Percentiles rank a stretch among this genome's conserved stretches.
These are phyloP conservation scores for Dimargaris xerosporica DNA, from an alignment of 192 early-diverging fungal species.

Conservation along the genomic window DNA sequence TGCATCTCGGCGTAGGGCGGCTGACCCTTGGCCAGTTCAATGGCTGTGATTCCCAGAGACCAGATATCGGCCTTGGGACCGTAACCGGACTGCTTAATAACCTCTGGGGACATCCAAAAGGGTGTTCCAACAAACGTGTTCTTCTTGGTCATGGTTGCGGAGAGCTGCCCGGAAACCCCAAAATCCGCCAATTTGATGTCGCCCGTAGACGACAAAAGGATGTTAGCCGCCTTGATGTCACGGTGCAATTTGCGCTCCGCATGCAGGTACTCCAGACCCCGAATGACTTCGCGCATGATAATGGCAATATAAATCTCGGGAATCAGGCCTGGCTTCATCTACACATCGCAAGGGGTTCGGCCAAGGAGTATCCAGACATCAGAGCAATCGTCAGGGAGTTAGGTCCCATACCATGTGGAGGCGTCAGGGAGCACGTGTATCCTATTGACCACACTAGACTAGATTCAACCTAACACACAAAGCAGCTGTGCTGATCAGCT, in stretches of 20 bases:
- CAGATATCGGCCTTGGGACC: conserved; percentile 96
- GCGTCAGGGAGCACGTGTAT: too few species aligned
- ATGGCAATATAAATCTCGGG: conserved; percentile 85
- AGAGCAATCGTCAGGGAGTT: too few species aligned
- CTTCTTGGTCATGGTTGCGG: conserved; percentile 81
- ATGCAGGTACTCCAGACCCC: conserved; percentile 89
- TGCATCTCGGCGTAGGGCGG: conserved; percentile 88
- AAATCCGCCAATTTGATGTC: conserved; percentile 95
- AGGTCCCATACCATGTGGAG: too few species aligned
- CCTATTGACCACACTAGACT: too few species aligned
- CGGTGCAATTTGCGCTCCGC: conserved; percentile 73
- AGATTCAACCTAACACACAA: too few species aligned
- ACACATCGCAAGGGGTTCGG: too few species aligned
- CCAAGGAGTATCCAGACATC: too few species aligned
- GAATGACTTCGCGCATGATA: conserved; percentile 73
- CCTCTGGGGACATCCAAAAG: conserved; percentile 90
- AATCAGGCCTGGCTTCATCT: conserved; percentile 68
- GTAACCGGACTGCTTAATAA: conserved; percentile 88
- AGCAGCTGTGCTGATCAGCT: too few species aligned
- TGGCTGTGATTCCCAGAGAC: conserved; percentile 92
- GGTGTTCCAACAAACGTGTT: conserved; percentile 98
- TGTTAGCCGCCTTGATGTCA: conserved; percentile 95
- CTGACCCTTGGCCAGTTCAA: conserved; percentile 85
- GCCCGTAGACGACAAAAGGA: conserved; percentile 53
- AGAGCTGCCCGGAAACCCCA: conserved; percentile 92